Base-by-base conservation (phyloP, 257 asterid genomes). In the Solanum virginianum region DNA sequence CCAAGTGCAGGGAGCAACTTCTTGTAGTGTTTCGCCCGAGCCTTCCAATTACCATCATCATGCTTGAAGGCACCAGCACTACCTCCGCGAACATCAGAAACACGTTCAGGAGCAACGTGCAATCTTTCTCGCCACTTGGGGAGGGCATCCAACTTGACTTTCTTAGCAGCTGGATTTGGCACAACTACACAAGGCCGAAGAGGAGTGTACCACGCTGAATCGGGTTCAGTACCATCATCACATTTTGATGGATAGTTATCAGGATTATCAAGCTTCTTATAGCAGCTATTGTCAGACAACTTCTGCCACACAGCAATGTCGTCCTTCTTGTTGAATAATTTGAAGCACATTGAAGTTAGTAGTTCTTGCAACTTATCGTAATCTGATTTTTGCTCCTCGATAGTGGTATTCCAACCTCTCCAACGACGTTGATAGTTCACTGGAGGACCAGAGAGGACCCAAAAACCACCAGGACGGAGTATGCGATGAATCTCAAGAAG, bases 391-490 rank as follows among this genome's bases (percentile, higher is more conserved):
- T 87, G 89, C 39, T 85, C 87, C 65, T 87, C 88, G 11, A 87
- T 80, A 4, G 87, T 87, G 51, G 87, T 85, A 60, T 87, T 87
- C 89, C 89, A 87, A 71, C 89, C 89, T 77, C 87, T 85, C 89
- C 87, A 87, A 29, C 83, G 89, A 62, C 72, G 80, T 65, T 84
- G 75, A 51, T 87, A 87, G 88, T 87, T 87, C 80, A 87, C 86
- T 2, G 89, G 89, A 10, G 89, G 89, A 56, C 89, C 89, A 26
- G 89, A 87, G 66, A 87, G 89, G 41, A 85, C 89, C 89, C 89
- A 87, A 43, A 87, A 87, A 55, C 89, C 89, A 4, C 88, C 89
- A 8, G 89, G 89, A 2, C 89, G 85, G 71, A 87, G 86, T 85
- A 87, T 87, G 26, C 89, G 89, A 55, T 87, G 87, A 81, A 87